Evolutionary conservation across 345 rosid genomes (phyloP).

Genomic region (Boechera divaricarpa): DNA sequence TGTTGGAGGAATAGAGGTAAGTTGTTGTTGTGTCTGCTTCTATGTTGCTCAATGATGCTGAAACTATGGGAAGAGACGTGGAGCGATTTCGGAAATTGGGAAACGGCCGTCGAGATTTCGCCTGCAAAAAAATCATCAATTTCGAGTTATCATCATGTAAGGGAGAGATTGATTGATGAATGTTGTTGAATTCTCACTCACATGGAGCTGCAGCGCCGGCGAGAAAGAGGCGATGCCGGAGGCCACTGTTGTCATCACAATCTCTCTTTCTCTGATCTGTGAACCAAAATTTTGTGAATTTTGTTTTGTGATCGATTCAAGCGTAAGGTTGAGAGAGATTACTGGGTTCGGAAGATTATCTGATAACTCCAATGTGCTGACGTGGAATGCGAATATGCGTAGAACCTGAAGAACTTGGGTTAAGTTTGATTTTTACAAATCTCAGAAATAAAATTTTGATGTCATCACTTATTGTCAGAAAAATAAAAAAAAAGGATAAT

Average conservation of each 20-base stretch:
- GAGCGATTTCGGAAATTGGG: neutral
- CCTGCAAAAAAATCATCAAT: conserved; percentile 15
- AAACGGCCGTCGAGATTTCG: conserved; percentile 24
- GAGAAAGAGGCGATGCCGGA: conserved; percentile 33
- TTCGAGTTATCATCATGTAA: neutral
- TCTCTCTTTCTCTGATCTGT: neutral
- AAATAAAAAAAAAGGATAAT: too few species aligned
- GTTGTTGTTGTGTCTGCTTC: conserved; percentile 26
- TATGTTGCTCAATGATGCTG: conserved; percentile 28
- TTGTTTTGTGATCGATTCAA: conserved; percentile 18
- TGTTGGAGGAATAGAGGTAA: neutral
- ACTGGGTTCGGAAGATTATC: too few species aligned
- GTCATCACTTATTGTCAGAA: too few species aligned
- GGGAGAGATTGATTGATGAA: neutral
- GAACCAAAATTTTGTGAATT: neutral
- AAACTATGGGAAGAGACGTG: conserved; percentile 11
- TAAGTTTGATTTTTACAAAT: too few species aligned
- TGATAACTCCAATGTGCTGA: too few species aligned
- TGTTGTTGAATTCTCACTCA: neutral
- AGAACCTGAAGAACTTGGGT: too few species aligned
- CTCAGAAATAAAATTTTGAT: too few species aligned
- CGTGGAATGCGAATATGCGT: too few species aligned
- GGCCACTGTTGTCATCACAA: conserved; percentile 35
- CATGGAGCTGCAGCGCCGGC: conserved; percentile 21
- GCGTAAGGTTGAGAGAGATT: conserved; percentile 27